Percentiles rank a stretch among this genome's conserved stretches.
phyloP scores from a whole-genome alignment of 306 rosid species.

The Hylodesmum podocarpum region DNA sequence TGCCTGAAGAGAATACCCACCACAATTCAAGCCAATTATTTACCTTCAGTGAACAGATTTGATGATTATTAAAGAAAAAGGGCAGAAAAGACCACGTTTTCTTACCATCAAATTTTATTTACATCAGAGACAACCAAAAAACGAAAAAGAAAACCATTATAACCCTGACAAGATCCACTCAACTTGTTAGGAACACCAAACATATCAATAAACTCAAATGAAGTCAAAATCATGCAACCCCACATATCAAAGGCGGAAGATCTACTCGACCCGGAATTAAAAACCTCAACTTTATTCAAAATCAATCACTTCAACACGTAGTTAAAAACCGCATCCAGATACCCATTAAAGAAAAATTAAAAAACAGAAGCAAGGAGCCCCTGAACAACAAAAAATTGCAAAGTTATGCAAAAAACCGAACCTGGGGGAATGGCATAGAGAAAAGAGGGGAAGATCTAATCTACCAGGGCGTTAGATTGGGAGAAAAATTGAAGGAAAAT shows the following conservation, averaged over 20 bases:
- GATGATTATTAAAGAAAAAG: not conserved
- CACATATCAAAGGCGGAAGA: slow-evolving; percentile 2
- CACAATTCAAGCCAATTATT: not conserved
- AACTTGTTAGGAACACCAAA: not conserved
- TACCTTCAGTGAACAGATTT: not conserved
- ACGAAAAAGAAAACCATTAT: not conserved
- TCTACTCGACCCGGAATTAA: slow-evolving; percentile 18
- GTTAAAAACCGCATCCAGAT: slow-evolving; percentile 29
- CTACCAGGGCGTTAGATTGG: not conserved
- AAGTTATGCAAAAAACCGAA: not conserved
- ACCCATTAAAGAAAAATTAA: not conserved
- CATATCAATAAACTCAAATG: not conserved
- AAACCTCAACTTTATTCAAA: not conserved
- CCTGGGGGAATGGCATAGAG: slow-evolving; percentile 56
- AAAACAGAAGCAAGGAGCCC: not conserved
- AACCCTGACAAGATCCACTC: slow-evolving; percentile 23
- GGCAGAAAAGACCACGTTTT: not conserved
- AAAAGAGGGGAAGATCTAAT: not conserved
- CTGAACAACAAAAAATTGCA: not conserved
- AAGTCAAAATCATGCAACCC: not conserved
- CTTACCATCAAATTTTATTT: not conserved
- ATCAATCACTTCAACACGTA: not conserved
- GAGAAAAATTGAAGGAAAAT: not conserved
- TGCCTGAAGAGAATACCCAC: not conserved
- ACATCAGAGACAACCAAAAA: slow-evolving; percentile 4